phyloP scores from a whole-genome alignment of 768 basidiomycete species.

The Mycena filopes region DNA sequence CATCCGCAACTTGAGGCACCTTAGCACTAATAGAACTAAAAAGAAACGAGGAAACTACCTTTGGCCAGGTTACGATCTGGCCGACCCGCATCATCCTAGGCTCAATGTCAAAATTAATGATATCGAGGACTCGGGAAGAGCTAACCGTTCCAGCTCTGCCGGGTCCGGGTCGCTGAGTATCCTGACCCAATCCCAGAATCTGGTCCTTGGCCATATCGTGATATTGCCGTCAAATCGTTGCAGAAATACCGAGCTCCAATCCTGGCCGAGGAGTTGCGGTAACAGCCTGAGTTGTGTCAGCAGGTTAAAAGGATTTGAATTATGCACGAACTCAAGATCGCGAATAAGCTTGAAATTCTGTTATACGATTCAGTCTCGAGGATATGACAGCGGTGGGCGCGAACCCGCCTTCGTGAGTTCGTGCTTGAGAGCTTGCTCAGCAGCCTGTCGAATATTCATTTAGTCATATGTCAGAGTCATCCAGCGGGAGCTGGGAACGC shows the following conservation, averaged over 20 bases:
- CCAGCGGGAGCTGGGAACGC: slow-evolving; percentile 3
- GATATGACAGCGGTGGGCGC: slow-evolving; percentile 51
- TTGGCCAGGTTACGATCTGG: slow-evolving; percentile 95
- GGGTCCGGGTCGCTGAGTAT: slow-evolving; percentile 88
- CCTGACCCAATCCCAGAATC: slow-evolving; percentile 85
- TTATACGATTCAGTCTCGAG: neutral
- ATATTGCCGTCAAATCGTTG: slow-evolving; percentile 92
- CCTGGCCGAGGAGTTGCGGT: slow-evolving; percentile 91
- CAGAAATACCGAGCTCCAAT: slow-evolving; percentile 97
- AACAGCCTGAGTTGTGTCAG: slow-evolving; percentile 56
- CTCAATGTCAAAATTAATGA: neutral
- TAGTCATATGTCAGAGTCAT: neutral
- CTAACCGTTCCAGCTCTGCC: slow-evolving; percentile 67
- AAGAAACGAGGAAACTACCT: slow-evolving; percentile 59
- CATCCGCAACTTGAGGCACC: slow-evolving; percentile 78
- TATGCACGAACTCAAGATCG: slow-evolving; percentile 72
- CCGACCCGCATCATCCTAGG: slow-evolving; percentile 86
- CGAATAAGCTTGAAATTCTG: slow-evolving; percentile 76
- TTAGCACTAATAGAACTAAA: neutral
- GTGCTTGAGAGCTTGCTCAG: slow-evolving; percentile 94
- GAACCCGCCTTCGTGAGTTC: slow-evolving; percentile 91
- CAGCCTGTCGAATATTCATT: slow-evolving; percentile 49
- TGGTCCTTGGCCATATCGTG: slow-evolving; percentile 92
- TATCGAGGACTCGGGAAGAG: neutral
- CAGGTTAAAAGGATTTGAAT: neutral